These are phyloP conservation scores for Ceratocystis smalleyi DNA, from an alignment of 2,329 filamentous ascomycete genomes.

Conservation along the genomic window DNA sequence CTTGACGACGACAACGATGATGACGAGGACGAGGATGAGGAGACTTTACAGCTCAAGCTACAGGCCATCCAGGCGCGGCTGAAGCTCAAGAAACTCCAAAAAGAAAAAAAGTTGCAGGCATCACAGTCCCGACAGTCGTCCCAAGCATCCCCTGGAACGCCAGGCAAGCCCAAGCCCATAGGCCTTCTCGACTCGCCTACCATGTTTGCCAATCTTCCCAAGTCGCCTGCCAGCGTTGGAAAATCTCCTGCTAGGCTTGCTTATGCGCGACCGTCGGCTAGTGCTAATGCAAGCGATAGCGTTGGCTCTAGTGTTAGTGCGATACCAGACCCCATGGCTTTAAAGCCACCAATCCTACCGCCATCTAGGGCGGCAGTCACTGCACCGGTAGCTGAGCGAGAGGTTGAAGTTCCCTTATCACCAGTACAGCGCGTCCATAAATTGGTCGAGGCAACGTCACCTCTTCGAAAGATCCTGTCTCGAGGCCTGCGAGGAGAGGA, in stretches of 20 bases:
- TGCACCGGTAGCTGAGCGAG: background rate
- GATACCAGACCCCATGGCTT: slow-evolving; percentile 7
- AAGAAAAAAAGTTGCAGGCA: slow-evolving; percentile 25
- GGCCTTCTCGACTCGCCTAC: slow-evolving; percentile 4
- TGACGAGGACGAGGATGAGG: slow-evolving; percentile 55
- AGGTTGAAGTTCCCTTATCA: slow-evolving; percentile 12
- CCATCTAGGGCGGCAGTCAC: background rate
- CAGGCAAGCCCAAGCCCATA: background rate
- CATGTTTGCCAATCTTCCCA: slow-evolving; percentile 15
- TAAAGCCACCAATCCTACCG: slow-evolving; percentile 13
- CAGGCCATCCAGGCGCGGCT: slow-evolving; percentile 78
- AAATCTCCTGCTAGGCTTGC: slow-evolving; percentile 14
- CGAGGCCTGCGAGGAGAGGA: slow-evolving; percentile 14
- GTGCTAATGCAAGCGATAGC: background rate
- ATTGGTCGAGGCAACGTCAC: slow-evolving; percentile 14
- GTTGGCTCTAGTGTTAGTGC: background rate
- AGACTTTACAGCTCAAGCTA: slow-evolving; percentile 71
- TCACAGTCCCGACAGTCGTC: background rate
- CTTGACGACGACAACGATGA: slow-evolving; percentile 26
- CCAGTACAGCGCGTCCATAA: slow-evolving; percentile 15
- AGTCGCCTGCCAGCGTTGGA: slow-evolving; percentile 14
- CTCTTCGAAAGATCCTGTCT: slow-evolving; percentile 12
- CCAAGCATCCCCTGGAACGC: background rate
- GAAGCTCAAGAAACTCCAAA: slow-evolving; percentile 74
- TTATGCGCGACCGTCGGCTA: slow-evolving; percentile 13